Percentiles rank a stretch among this genome's conserved stretches.
Conservation (phyloP, 371 early-diverging fungal genomes). For the Mucor plumbeus region DNA sequence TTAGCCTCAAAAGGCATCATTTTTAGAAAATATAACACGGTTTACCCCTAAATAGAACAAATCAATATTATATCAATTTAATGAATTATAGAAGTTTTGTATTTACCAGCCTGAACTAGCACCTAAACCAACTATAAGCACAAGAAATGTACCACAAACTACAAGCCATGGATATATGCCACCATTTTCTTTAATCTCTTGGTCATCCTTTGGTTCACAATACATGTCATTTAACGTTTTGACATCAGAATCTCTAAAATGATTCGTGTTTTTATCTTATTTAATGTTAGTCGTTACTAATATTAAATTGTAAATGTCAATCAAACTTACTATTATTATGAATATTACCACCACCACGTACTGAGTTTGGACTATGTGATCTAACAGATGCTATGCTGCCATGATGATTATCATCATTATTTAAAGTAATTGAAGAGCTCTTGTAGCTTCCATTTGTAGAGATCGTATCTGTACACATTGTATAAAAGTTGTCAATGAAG, state of each 20-base stretch:
- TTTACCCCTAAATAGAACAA: conserved; percentile 12
- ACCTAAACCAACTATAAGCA: conserved; percentile 61
- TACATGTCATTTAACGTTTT: conserved; percentile 7
- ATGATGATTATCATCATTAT: not conserved
- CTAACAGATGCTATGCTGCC: not conserved
- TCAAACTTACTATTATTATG: not conserved
- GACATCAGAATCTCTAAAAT: not conserved
- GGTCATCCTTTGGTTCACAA: not conserved
- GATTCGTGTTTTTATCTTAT: not conserved
- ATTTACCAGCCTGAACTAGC: conserved; percentile 40
- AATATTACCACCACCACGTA: not conserved
- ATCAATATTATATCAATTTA: not conserved
- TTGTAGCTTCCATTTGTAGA: not conserved
- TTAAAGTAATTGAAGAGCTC: conserved; percentile 2
- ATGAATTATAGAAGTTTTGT: not conserved
- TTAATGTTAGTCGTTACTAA: not conserved
- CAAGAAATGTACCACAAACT: conserved; percentile 58
- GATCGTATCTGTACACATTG: not conserved
- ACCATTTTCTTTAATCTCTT: not conserved
- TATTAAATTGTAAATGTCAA: not conserved
- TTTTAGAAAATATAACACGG: not conserved
- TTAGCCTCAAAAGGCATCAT: not conserved
- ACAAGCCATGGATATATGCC: conserved; percentile 61
- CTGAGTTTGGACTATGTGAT: too few relatives aligned
- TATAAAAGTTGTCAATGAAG: not conserved